Conservation (phyloP, 2,329 filamentous ascomycete genomes). For the Eutypa lata region DNA sequence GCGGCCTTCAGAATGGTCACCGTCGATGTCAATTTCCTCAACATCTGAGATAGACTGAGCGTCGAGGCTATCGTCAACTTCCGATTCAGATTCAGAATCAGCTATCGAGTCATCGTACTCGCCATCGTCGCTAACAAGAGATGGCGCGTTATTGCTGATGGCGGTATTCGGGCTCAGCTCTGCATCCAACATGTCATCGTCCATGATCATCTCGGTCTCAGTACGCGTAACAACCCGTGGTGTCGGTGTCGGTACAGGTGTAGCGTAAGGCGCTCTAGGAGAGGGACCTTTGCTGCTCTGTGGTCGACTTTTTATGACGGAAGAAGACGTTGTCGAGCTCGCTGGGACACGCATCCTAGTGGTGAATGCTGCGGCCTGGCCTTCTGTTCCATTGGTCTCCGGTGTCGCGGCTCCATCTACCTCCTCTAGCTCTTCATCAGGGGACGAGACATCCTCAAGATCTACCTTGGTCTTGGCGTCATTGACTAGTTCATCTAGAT, state of each 20-base stretch:
- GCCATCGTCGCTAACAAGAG: constrained; percentile 76
- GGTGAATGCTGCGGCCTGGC: constrained; percentile 32
- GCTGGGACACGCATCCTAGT: constrained; percentile 55
- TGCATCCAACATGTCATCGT: constrained; percentile 54
- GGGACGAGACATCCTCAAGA: constrained; percentile 46
- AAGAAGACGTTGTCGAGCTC: constrained; percentile 52
- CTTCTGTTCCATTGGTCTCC: constrained; percentile 35
- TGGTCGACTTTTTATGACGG: constrained; percentile 42
- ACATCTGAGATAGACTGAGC: constrained; percentile 59
- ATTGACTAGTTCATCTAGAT: constrained; percentile 55
- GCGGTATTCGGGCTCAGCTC: constrained; percentile 68
- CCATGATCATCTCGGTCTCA: constrained; percentile 29
- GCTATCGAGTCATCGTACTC: constrained; percentile 73
- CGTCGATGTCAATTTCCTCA: constrained; percentile 60
- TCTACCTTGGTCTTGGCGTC: constrained; percentile 56
- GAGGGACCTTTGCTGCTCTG: constrained; percentile 55
- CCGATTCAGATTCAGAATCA: constrained; percentile 56
- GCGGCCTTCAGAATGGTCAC: constrained; percentile 46
- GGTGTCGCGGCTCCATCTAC: constrained; percentile 39
- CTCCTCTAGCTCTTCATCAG: constrained; percentile 55
- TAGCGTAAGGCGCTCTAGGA: constrained; percentile 37
- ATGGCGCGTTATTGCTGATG: constrained; percentile 73
- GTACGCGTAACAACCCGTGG: constrained; percentile 22
- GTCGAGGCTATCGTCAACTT: constrained; percentile 54
- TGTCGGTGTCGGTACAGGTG: constrained; percentile 33